A percentile compares a stretch with the other conserved stretches of the same genome.
These are phyloP conservation scores for Circinella umbellata DNA, from an alignment of 371 early-diverging fungal genomes.

Conservation along the genomic window DNA sequence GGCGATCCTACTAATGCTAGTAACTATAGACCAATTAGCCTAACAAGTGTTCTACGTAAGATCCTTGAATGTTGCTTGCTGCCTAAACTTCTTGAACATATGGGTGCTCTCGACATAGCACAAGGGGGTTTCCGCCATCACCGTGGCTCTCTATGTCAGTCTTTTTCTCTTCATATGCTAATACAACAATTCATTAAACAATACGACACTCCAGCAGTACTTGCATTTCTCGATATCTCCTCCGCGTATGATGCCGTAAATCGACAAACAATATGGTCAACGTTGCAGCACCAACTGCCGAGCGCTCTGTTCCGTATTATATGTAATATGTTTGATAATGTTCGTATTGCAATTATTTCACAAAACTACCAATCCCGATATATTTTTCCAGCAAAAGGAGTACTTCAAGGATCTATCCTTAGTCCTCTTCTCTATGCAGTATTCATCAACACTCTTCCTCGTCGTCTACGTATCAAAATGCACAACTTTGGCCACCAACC, in stretches of 20 bases:
- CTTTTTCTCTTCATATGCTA: constrained; percentile 22
- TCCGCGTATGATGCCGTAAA: constrained; percentile 25
- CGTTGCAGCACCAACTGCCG: neutral
- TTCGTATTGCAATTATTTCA: constrained; percentile 11
- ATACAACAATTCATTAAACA: neutral
- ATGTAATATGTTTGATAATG: constrained; percentile 22
- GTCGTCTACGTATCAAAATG: neutral
- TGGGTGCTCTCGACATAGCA: constrained; percentile 17
- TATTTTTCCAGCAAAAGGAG: constrained; percentile 21
- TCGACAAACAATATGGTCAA: constrained; percentile 21
- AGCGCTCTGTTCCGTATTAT: constrained; percentile 2
- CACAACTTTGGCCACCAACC: neutral
- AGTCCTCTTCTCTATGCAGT: constrained; percentile 30
- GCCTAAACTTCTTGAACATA: constrained; percentile 4
- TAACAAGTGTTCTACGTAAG: constrained; percentile 23
- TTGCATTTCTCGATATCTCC: constrained; percentile 33
- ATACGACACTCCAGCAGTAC: constrained; percentile 9
- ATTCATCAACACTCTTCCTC: constrained; percentile 31
- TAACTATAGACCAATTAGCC: constrained; percentile 28
- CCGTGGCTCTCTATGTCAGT: constrained; percentile 28
- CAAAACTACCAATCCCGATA: constrained; percentile 6
- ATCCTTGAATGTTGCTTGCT: constrained; percentile 20
- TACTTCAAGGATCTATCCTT: constrained; percentile 36
- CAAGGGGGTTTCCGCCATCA: constrained; percentile 31
- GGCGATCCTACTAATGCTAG: constrained; percentile 13